A percentile compares a stretch with the other conserved stretches of the same genome.
Evolutionary conservation across 805 yeast genomes (phyloP).

Genomic region (Myxozyma neglecta): DNA sequence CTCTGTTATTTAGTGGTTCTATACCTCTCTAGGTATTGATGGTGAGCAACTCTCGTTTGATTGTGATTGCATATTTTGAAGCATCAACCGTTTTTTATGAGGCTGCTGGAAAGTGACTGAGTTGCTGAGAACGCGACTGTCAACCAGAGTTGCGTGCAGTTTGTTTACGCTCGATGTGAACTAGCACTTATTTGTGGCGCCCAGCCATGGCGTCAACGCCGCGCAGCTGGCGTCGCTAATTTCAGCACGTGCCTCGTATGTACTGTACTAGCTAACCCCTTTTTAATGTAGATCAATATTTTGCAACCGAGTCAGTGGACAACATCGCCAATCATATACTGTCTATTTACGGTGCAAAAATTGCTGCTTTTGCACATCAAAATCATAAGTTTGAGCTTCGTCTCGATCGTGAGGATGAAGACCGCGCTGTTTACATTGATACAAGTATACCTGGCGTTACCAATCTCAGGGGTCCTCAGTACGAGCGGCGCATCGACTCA

Average conservation of each 20-base stretch:
- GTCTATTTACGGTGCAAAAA: slow-evolving; percentile 87
- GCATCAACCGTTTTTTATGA: too few relatives aligned
- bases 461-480: slow-evolving; percentile 40
- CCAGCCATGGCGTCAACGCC: not conserved
- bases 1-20: slow-evolving; percentile 60
- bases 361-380: slow-evolving; percentile 77
- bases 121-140: not conserved
- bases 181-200: not conserved
- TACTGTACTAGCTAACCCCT: not conserved
- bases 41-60: slow-evolving; percentile 39
- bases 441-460: slow-evolving; percentile 54
- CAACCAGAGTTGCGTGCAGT: not conserved
- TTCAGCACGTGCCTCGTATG: not conserved
- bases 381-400: slow-evolving; percentile 62
- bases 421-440: slow-evolving; percentile 90
- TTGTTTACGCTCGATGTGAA: not conserved
- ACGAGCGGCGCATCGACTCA: slow-evolving; percentile 63
- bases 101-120: not conserved
- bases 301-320: slow-evolving; percentile 78
- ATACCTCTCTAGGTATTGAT: slow-evolving; percentile 82
- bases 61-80: not conserved
- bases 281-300: slow-evolving; percentile 56
- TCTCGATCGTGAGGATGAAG: slow-evolving; percentile 74
- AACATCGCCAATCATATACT: slow-evolving; percentile 82
- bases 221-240: not conserved